Evolutionary conservation across 2,329 filamentous ascomycete genomes (phyloP).

Genomic region (Lachnum nothofagi): DNA sequence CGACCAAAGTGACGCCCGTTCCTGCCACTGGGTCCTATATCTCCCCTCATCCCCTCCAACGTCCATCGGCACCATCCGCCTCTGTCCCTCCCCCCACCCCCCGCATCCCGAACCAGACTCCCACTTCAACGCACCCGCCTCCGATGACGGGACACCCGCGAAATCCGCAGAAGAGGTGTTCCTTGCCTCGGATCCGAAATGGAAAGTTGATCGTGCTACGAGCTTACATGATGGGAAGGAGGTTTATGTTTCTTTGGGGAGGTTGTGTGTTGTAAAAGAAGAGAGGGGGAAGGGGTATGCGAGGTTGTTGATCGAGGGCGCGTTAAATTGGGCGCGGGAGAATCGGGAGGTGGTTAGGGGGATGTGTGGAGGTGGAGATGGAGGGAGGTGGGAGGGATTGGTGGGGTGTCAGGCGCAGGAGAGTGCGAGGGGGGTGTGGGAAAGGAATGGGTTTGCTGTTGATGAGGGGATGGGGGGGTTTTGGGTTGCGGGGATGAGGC

Average conservation of each 20-base stretch:
- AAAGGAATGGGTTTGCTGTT: no score
- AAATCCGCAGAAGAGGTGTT: no score
- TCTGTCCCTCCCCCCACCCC: conserved; percentile 55
- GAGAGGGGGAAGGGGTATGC: conserved; percentile 53
- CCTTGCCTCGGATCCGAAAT: conserved; percentile 21
- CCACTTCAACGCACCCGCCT: conserved; percentile 19
- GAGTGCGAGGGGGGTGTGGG: no score
- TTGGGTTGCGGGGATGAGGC: no score
- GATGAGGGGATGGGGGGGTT: no score
- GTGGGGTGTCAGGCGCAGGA: no score
- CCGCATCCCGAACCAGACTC: conserved; percentile 53
- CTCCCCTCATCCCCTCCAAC: neutral
- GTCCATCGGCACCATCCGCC: conserved; percentile 36
- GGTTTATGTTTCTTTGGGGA: conserved; percentile 76
- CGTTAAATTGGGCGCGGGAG: conserved; percentile 59
- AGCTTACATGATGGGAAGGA: conserved; percentile 58
- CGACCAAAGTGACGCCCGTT: conserved; percentile 72
- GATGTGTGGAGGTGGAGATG: no score
- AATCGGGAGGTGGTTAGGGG: no score
- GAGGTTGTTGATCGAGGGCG: conserved; percentile 60
- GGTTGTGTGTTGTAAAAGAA: conserved; percentile 63
- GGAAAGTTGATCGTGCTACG: conserved; percentile 34
- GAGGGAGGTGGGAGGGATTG: no score
- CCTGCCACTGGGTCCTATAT: conserved; percentile 77
- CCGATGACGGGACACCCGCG: conserved; percentile 11